Evolutionary conservation across 352 stramenopile species (phyloP).

Genomic region (Globisporangium cystogenes): DNA sequence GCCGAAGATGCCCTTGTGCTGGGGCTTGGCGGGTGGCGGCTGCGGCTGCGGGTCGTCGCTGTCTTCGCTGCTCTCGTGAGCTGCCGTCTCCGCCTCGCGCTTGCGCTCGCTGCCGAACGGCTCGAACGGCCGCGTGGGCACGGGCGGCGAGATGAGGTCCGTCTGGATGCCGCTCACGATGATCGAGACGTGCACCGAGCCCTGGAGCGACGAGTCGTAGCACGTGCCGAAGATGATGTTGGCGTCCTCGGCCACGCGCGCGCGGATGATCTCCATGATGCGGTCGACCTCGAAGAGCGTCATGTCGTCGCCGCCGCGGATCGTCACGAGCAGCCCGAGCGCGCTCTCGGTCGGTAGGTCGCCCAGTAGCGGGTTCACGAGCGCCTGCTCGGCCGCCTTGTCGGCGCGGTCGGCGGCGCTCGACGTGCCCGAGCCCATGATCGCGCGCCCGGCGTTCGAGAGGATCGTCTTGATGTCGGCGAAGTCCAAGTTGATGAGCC

Average conservation of each 20-base stretch:
- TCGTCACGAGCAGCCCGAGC: slow-evolving; percentile 94
- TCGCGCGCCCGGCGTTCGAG: slow-evolving; percentile 89
- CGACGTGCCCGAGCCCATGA: slow-evolving; percentile 93
- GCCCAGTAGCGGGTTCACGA: slow-evolving; percentile 92
- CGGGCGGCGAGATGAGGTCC: slow-evolving; percentile 73
- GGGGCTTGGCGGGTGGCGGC: slow-evolving; percentile 6
- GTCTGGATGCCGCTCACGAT: slow-evolving; percentile 88
- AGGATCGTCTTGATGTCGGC: slow-evolving; percentile 96
- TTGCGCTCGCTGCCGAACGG: slow-evolving; percentile 39
- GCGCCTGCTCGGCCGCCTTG: slow-evolving; percentile 91
- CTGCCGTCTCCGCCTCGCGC: slow-evolving; percentile 10
- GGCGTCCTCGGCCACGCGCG: slow-evolving; percentile 67
- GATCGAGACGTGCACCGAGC: slow-evolving; percentile 83
- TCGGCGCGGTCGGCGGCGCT: slow-evolving; percentile 72
- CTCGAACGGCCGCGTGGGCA: slow-evolving; percentile 40
- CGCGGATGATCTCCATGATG: slow-evolving; percentile 87
- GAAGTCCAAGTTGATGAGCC: slow-evolving; percentile 98
- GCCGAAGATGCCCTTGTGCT: slow-evolving; percentile 54
- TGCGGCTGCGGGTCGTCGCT: slow-evolving; percentile 12
- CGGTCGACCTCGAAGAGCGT: slow-evolving; percentile 90
- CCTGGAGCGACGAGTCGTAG: slow-evolving; percentile 78
- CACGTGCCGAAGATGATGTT: slow-evolving; percentile 90
- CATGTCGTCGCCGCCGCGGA: slow-evolving; percentile 91
- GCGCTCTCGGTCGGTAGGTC: slow-evolving; percentile 92
- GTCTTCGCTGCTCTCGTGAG: slow-evolving; percentile 2